These are phyloP conservation scores for Trichoderma oligosporum DNA, from an alignment of 2,329 filamentous ascomycete genomes.

Conservation along the genomic window DNA sequence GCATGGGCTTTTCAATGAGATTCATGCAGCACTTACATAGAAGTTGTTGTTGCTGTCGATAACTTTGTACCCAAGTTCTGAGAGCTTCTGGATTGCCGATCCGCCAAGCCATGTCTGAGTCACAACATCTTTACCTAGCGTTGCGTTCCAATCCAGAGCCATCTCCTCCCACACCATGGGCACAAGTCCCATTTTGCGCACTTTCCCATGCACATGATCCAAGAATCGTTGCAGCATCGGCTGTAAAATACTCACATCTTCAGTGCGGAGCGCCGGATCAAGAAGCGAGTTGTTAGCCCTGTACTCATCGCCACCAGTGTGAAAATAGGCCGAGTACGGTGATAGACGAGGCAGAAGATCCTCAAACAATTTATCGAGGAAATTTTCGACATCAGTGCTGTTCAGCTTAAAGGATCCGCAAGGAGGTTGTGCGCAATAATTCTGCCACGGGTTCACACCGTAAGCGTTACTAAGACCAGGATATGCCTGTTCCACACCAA, in stretches of 20 bases:
- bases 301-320: slow-evolving; percentile 84
- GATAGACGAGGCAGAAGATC: slow-evolving; percentile 70
- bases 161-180: slow-evolving; percentile 90
- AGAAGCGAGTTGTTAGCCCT: slow-evolving; percentile 64
- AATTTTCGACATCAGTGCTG: slow-evolving; percentile 62
- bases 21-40: slow-evolving; percentile 53
- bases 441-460: slow-evolving; percentile 52
- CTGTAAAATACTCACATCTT: slow-evolving; percentile 59
- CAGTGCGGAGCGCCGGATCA: slow-evolving; percentile 68
- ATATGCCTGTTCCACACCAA: slow-evolving; percentile 50
- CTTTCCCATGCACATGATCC: slow-evolving; percentile 62
- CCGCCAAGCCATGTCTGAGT: slow-evolving; percentile 75
- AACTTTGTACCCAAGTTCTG: slow-evolving; percentile 62
- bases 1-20: too few relatives aligned
- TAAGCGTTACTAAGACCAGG: slow-evolving; percentile 55
- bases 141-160: slow-evolving; percentile 72
- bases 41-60: slow-evolving; percentile 73
- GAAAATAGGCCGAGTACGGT: slow-evolving; percentile 71
- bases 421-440: slow-evolving; percentile 61
- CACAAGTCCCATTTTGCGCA: slow-evolving; percentile 60
- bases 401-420: slow-evolving; percentile 75
- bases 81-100: slow-evolving; percentile 57
- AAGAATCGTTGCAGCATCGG: slow-evolving; percentile 77
- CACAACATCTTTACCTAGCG: slow-evolving; percentile 64
- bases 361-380: slow-evolving; percentile 68